Evolutionary conservation across 805 yeast species (phyloP).

Genomic region (Metschnikowia similis): DNA sequence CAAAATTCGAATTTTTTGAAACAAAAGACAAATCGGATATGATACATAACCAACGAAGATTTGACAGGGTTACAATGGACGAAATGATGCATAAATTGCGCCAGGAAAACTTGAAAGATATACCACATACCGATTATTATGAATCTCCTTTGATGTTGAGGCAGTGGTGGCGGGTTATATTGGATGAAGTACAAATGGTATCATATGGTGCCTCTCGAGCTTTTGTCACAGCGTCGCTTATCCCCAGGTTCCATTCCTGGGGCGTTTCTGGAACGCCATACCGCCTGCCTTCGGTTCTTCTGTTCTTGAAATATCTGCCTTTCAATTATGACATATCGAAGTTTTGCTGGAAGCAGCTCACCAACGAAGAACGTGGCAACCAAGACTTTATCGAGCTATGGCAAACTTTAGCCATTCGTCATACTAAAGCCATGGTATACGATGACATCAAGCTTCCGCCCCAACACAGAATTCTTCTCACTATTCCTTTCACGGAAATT

Average conservation of each 20-base stretch:
- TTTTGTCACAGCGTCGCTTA: constrained; percentile 70
- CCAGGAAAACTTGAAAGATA: constrained; percentile 5
- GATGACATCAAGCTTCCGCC: constrained; percentile 74
- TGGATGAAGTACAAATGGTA: constrained; percentile 96
- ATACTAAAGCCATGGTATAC: constrained; percentile 79
- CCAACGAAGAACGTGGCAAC: constrained; percentile 9
- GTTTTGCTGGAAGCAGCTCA: constrained; percentile 36
- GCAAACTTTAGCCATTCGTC: constrained; percentile 58
- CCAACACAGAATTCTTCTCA: constrained; percentile 65
- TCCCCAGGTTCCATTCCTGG: constrained; percentile 91
- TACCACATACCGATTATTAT: constrained; percentile 29
- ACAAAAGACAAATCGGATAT: constrained; percentile 5
- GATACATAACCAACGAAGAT: constrained; percentile 11
- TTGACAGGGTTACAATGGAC: constrained; percentile 13
- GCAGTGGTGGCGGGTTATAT: constrained; percentile 84
- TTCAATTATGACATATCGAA: constrained; percentile 45
- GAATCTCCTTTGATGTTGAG: constrained; percentile 78
- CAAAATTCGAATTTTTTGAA: constrained; percentile 9
- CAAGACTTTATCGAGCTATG: constrained; percentile 45
- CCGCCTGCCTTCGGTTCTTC: constrained; percentile 62
- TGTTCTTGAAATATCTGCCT: constrained; percentile 66
- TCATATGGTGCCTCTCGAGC: constrained; percentile 68
- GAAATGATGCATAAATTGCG: constrained; percentile 11
- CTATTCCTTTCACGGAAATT: constrained; percentile 72
- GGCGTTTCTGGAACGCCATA: constrained; percentile 97